These are phyloP conservation scores for Chaetomium olivaceum DNA, from an alignment of 2,329 filamentous ascomycete species.

Conservation along the genomic window DNA sequence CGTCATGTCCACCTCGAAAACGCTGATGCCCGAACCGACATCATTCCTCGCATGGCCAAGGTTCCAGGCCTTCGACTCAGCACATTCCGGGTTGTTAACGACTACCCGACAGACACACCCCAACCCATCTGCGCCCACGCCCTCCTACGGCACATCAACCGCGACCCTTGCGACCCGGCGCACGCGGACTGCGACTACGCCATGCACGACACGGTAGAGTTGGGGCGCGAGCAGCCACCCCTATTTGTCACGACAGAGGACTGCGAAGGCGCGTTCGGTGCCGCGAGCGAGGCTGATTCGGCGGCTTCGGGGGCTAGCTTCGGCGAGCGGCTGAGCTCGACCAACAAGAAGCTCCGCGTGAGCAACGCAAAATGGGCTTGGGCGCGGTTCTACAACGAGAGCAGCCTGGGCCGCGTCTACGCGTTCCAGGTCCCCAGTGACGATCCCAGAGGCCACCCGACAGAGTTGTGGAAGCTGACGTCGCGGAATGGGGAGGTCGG, in stretches of 20 bases:
- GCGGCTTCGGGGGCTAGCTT: neutral
- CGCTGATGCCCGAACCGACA: neutral
- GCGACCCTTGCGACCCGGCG: neutral
- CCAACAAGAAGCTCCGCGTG: too few relatives aligned
- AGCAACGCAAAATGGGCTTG: neutral
- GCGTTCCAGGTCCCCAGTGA: neutral
- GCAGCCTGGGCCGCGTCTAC: neutral
- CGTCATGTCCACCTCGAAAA: constrained; percentile 6
- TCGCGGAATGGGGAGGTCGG: constrained; percentile 1
- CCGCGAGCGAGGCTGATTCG: neutral
- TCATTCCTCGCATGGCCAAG: neutral
- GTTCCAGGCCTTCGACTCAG: neutral
- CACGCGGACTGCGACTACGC: neutral
- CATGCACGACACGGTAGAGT: too few relatives aligned
- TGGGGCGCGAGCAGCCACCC: too few relatives aligned
- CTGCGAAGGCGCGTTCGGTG: too few relatives aligned
- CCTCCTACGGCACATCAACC: neutral
- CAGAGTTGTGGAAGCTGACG: neutral
- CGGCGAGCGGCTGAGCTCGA: too few relatives aligned
- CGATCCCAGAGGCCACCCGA: neutral
- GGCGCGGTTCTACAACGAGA: neutral
- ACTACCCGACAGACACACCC: neutral
- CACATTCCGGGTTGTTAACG: neutral
- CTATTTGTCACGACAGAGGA: too few relatives aligned
- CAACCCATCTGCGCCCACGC: neutral